Evolutionary conservation across 805 yeast genomes (phyloP).

Genomic region (Dipodascus albidus): DNA sequence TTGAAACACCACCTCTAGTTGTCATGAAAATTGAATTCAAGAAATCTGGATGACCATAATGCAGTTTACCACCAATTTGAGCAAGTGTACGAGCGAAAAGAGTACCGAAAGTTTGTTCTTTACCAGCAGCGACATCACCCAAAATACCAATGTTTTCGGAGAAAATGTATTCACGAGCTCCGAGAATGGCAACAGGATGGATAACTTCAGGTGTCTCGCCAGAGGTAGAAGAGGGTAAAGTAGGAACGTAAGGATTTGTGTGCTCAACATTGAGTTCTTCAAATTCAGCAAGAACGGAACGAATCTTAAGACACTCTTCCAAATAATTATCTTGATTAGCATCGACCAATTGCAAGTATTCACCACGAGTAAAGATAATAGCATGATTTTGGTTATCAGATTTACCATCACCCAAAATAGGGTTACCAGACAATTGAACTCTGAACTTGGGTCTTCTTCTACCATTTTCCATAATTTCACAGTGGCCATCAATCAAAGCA

Average conservation of each 20-base stretch:
- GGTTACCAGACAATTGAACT: conserved; percentile 81
- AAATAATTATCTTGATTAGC: conserved; percentile 94
- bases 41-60: conserved; percentile 96
- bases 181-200: conserved; percentile 78
- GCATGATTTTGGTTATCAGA: conserved; percentile 92
- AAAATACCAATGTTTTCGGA: conserved; percentile 85
- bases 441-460: conserved; percentile 51
- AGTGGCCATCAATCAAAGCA: conserved; percentile 53
- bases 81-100: conserved; percentile 88
- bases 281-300: conserved; percentile 81
- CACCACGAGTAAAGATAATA: conserved; percentile 81
- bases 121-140: conserved; percentile 96
- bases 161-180: conserved; percentile 91
- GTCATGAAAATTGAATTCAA: conserved; percentile 84
- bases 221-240: conserved; percentile 27
- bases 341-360: conserved; percentile 87
- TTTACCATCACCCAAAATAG: conserved; percentile 93
- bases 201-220: conserved; percentile 15
- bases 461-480: conserved; percentile 44
- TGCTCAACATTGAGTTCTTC: conserved; percentile 57
- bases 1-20: conserved; percentile 91
- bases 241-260: conserved; percentile 50
- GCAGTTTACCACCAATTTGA: conserved; percentile 88
- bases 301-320: conserved; percentile 86
- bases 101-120: conserved; percentile 95